Base-by-base conservation (phyloP, 768 basidiomycete species). In the Glaciozyma martinii region DNA sequence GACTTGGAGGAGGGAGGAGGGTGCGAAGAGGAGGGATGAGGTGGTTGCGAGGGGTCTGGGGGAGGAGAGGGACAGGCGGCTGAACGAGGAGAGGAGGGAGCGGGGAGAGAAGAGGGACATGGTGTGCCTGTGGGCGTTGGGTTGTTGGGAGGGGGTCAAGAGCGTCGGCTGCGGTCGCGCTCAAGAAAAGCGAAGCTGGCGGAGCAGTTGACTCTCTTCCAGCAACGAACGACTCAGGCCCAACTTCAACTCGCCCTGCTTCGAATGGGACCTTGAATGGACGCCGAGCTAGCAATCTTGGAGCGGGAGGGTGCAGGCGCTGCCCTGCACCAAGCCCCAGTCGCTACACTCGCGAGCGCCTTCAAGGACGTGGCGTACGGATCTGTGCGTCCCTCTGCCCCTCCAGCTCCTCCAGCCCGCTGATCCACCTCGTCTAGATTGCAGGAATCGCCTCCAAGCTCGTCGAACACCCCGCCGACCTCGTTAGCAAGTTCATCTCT, bases 381-480 rank as follows among this genome's bases (percentile, higher is more conserved):
- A 29, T 60, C 59, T 1, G 72, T 73, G 58, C 33, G 23, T 21
- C n/a, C 13, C 27, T 23, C 27, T 5, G 9, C 25, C 18, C 29
- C 29, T 30, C 18, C 52, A 32, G 32, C 19, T 29, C 56, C 27
- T 30, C 10, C 3, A 12, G 30, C 19, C 23, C 18, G 23, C 47
- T 43, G 29, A 12, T 29, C n/a, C 37, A 49, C 56, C 33, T 19
- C 3, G 10, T 29, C 2, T 53, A 90, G 89, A 77, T 84, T 61
- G 89, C 92, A 61, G 93, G 93, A 30, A 90, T 94, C 80, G 80
- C 83, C 13, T 86, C 91, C 27, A 89, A 90, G 77, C 79, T 91
- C 21, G 86, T 95, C 67, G 92, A 73, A 78, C 90, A 95, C 75
- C 94, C 94, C 1, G 91, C 94, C 73, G 93, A 97, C 77, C 82